A percentile compares a stretch with the other conserved stretches of the same genome.
phyloP scores from a whole-genome alignment of 1,139 yeast species.

The Blastobotrys apis region DNA sequence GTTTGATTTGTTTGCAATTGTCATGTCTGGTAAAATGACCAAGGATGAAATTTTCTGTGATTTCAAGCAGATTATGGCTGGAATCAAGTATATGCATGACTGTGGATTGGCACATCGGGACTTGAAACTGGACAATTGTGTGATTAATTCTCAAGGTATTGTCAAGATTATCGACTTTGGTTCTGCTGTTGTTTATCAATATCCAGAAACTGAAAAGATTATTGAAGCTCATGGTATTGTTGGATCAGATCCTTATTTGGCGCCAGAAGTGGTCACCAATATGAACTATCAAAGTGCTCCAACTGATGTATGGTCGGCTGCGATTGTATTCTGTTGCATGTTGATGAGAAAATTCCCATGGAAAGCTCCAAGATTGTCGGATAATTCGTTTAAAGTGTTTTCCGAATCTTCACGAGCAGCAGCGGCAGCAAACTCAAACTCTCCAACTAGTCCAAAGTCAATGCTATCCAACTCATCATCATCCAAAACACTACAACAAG shows the following conservation, averaged over 20 bases:
- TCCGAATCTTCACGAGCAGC: too few species aligned
- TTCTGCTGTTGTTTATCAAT: constrained; percentile 86
- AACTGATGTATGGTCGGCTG: constrained; percentile 93
- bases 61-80: constrained; percentile 78
- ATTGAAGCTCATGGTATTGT: constrained; percentile 88
- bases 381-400: constrained; percentile 66
- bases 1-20: constrained; percentile 87
- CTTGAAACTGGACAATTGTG: constrained; percentile 89
- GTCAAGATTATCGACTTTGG: constrained; percentile 92
- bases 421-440: too few species aligned
- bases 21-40: constrained; percentile 91
- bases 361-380: constrained; percentile 89
- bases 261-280: constrained; percentile 85
- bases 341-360: constrained; percentile 91
- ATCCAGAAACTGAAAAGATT: constrained; percentile 77
- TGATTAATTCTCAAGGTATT: constrained; percentile 76
- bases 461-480: neutral
- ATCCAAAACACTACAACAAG: neutral
- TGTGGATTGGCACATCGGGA: constrained; percentile 92
- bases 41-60: constrained; percentile 84
- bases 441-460: neutral
- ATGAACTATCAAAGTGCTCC: constrained; percentile 87
- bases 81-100: constrained; percentile 78
- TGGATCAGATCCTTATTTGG: constrained; percentile 90
- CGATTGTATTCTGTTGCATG: constrained; percentile 93